Conservation (phyloP, 768 basidiomycete genomes). For the Boletus insuetus region DNA sequence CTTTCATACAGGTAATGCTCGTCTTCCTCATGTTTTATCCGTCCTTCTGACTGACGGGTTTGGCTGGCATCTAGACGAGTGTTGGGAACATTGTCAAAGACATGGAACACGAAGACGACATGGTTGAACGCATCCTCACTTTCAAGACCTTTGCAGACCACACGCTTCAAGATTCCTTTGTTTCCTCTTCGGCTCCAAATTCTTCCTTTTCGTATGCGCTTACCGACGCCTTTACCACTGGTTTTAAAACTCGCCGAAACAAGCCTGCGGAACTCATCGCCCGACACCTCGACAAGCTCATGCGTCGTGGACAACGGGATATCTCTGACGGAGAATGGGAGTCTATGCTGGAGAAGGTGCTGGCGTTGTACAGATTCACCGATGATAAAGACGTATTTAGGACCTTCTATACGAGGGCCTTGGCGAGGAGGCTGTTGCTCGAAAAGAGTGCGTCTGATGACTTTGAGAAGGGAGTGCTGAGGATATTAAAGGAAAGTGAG, state of each 20-base stretch:
- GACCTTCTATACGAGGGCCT: slow-evolving; percentile 83
- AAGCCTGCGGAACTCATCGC: slow-evolving; percentile 95
- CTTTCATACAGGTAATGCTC: slow-evolving; percentile 50
- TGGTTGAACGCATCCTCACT: slow-evolving; percentile 70
- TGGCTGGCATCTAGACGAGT: slow-evolving; percentile 38
- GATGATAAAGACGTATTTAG: slow-evolving; percentile 94
- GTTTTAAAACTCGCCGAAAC: slow-evolving; percentile 72
- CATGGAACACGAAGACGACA: slow-evolving; percentile 59
- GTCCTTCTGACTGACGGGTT: not conserved
- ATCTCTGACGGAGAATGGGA: slow-evolving; percentile 63
- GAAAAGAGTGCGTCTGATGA: slow-evolving; percentile 84
- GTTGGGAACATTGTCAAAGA: slow-evolving; percentile 70
- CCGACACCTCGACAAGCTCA: slow-evolving; percentile 80
- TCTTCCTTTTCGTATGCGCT: slow-evolving; percentile 65
- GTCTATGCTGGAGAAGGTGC: slow-evolving; percentile 56
- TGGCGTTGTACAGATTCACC: slow-evolving; percentile 80
- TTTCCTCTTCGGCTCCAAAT: slow-evolving; percentile 41
- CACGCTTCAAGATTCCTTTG: slow-evolving; percentile 51
- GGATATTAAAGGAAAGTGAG: slow-evolving; percentile 80
- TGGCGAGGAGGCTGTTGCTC: slow-evolving; percentile 87
- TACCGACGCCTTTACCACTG: slow-evolving; percentile 65
- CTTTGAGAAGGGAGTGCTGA: slow-evolving; percentile 79
- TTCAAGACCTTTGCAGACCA: slow-evolving; percentile 61
- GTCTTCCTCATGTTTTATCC: not conserved
- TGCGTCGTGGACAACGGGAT: slow-evolving; percentile 83